These are phyloP conservation scores for Haplographium delicatum DNA, from an alignment of 495 filamentous ascomycete genomes.

Conservation along the genomic window DNA sequence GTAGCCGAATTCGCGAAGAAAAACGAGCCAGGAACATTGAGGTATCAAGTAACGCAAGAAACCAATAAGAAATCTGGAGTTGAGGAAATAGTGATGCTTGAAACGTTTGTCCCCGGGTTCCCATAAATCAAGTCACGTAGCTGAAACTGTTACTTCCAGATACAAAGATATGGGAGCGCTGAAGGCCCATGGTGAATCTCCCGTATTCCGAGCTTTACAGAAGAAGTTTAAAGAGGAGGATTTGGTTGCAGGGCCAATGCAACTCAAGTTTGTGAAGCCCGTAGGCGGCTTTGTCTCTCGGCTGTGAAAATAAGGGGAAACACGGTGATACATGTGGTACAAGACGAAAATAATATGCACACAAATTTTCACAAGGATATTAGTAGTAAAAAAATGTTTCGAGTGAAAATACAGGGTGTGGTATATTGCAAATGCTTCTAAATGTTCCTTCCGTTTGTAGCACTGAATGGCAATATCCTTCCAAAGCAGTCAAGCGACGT, in stretches of 20 bases:
- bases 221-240: constrained; percentile 19
- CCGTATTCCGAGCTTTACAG: constrained; percentile 13
- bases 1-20: constrained; percentile 20
- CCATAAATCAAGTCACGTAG: neutral
- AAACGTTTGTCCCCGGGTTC: constrained; percentile 13
- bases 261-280: constrained; percentile 20
- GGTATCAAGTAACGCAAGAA: constrained; percentile 20
- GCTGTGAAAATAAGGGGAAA: constrained; percentile 11
- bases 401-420: too few relatives aligned
- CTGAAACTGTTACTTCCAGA: constrained; percentile 6
- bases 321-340: too few relatives aligned
- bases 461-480: too few relatives aligned
- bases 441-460: too few relatives aligned
- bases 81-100: constrained; percentile 25
- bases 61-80: constrained; percentile 22
- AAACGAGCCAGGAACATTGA: constrained; percentile 24
- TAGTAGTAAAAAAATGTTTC: too few relatives aligned
- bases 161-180: constrained; percentile 22
- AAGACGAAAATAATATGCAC: too few relatives aligned
- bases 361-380: too few relatives aligned
- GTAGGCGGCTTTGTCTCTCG: constrained; percentile 22
- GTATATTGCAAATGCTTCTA: too few relatives aligned
- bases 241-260: constrained; percentile 18
- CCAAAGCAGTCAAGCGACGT: too few relatives aligned
- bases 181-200: constrained; percentile 14